Evolutionary conservation across 225 moss, liverwort and hornwort genomes (phyloP), one percentile per base, ranked within the genome.

Genomic region (Physcomitrellopsis africana): DNA sequence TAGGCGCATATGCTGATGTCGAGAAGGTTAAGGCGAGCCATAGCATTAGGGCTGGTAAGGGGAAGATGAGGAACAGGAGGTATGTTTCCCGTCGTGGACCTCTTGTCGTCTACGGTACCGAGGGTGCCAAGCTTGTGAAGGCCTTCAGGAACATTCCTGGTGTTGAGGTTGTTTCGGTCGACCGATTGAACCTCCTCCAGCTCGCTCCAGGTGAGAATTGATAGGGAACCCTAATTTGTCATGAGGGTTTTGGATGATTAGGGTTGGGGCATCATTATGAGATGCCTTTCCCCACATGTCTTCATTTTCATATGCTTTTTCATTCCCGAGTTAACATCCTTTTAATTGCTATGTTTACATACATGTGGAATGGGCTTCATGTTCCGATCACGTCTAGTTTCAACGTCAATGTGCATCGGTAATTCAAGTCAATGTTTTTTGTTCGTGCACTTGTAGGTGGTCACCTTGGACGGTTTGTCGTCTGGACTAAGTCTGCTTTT

Each of bases 21-120:
- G 85, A 85, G 76, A 92, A 92, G 86, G 92, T 92, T 29, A 89
- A 92, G 81, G 89, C 87, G 7, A 92, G 89, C 77, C 89, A 89
- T 69, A 86, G 84, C 27, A 92, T 92, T 17, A 87, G 92, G 19
- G 92, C 89, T 16, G 92, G 92, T 17, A 92, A 92, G 78, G 92
- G 92, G 20, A 92, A 92, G 81, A 92, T 92, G 92, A 92, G 92
- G 92, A 92, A 92, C 80, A 79, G 92, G 54, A 85, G 92, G 67
- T 92, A 92, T n/a, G 68, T 92, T 19, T 89, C 92, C 20, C 89
- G 92, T 11, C 79, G 92, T 51, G 92, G 92, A 16, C 92, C 92
- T 37, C 85, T 89, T 14, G 46, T 92, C 17, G 87, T 92, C 5
- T 92, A 89, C 43, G 86, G 87, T 23, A 89, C 91, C 2, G 92